phyloP scores from a whole-genome alignment of 2,329 filamentous ascomycete species.

The Claviceps arundinis region DNA sequence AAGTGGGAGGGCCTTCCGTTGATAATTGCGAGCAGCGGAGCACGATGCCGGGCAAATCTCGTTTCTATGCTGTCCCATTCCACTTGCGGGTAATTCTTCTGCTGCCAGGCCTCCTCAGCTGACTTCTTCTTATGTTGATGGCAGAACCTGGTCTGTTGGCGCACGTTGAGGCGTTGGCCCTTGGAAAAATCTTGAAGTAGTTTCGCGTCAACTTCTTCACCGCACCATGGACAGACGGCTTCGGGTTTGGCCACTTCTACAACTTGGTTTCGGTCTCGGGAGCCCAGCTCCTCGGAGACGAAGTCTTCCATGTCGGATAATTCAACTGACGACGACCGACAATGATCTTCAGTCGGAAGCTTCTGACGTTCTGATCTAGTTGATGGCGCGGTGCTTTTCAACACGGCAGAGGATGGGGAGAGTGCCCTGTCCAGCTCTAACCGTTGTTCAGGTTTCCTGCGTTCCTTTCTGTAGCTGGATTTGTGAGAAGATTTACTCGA shows the following conservation, averaged over 20 bases:
- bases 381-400: constrained; percentile 10
- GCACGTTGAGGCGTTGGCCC: constrained; percentile 36
- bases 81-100: constrained; percentile 54
- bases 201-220: constrained; percentile 39
- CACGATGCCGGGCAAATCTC: constrained; percentile 44
- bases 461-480: neutral
- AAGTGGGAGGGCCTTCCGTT: constrained; percentile 48
- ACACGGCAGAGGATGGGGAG: constrained; percentile 9
- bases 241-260: constrained; percentile 1
- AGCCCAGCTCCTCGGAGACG: neutral
- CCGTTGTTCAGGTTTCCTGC: neutral
- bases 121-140: constrained; percentile 43
- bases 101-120: constrained; percentile 33
- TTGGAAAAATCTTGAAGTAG: constrained; percentile 40
- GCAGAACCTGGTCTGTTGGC: constrained; percentile 51
- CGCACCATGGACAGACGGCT: constrained; percentile 54
- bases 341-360: neutral
- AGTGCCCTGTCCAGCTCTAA: constrained; percentile 1
- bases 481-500: neutral
- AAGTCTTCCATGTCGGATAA: constrained; percentile 3
- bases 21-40: constrained; percentile 45
- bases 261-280: constrained; percentile 2
- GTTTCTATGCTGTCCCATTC: constrained; percentile 50
- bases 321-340: neutral
- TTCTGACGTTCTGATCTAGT: constrained; percentile 5